phyloP scores from a whole-genome alignment of 352 stramenopile genomes.

The Pythium aristosporum region DNA sequence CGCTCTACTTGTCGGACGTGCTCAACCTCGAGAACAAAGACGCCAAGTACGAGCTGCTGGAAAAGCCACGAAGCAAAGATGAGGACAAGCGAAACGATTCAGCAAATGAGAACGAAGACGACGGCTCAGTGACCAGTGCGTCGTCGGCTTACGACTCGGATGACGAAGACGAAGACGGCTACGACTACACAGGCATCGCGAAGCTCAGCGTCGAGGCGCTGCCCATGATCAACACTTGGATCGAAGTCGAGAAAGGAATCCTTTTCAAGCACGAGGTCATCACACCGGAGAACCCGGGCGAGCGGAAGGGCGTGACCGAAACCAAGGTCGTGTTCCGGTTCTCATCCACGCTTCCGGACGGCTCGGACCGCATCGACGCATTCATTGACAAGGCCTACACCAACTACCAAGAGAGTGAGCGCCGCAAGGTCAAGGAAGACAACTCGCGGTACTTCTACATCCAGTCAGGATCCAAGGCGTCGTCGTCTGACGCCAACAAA shows the following conservation, averaged over 20 bases:
- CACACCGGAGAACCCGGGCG: slow-evolving; percentile 16
- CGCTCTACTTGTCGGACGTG: slow-evolving; percentile 31
- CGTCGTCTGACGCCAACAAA: slow-evolving; percentile 16
- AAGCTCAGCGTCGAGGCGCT: slow-evolving; percentile 39
- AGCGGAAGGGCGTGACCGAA: slow-evolving; percentile 17
- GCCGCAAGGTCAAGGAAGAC: slow-evolving; percentile 27
- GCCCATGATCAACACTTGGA: slow-evolving; percentile 42
- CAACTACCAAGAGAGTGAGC: slow-evolving; percentile 30
- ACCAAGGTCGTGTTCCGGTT: slow-evolving; percentile 29
- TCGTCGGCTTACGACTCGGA: slow-evolving; percentile 26
- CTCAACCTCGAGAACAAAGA: slow-evolving; percentile 33
- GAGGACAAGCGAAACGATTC: neutral
- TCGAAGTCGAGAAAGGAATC: slow-evolving; percentile 41
- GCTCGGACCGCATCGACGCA: slow-evolving; percentile 33
- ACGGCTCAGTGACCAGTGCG: slow-evolving; percentile 26
- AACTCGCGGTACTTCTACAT: slow-evolving; percentile 47
- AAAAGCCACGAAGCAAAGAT: slow-evolving; percentile 23
- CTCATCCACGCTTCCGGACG: slow-evolving; percentile 22
- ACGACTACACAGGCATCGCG: slow-evolving; percentile 34
- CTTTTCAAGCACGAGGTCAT: slow-evolving; percentile 50
- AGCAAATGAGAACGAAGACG: slow-evolving; percentile 16
- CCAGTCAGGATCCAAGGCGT: slow-evolving; percentile 21
- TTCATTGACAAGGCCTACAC: slow-evolving; percentile 35
- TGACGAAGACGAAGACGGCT: slow-evolving; percentile 19
- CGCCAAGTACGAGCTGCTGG: slow-evolving; percentile 35